Evolutionary conservation across 371 early-diverging fungal species (phyloP), one percentile per base, ranked within the genome.

Genomic region (Apophysomyces ossiformis): DNA sequence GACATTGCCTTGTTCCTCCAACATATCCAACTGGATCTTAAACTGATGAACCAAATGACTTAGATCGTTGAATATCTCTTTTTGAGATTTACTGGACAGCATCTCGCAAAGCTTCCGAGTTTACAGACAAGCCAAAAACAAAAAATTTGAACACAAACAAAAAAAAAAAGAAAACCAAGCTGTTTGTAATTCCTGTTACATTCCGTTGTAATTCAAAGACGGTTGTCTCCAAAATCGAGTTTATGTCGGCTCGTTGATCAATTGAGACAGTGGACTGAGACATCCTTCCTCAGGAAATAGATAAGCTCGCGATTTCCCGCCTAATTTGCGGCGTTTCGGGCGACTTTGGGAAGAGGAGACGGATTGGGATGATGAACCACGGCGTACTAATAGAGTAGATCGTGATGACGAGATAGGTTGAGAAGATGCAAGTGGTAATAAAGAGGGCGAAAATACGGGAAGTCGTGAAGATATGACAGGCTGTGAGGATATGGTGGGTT

Each of bases 321-420:
- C 54, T 21, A 50, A 21, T 50, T 50, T 50, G 21, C 54, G 54
- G 9, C 54, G 54, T 50, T 50, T 50, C 54, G 54, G 54, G 5
- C 54, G 54, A 11, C 21, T 50, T 11, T 50, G 54, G 9, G 54
- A 50, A 8, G 54, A 45, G 6, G 46, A 18, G 7, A 5, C 5
- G n/a, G 54, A 26, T 8, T 50, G 54, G n/a, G 54, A 50, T 21
- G 54, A 50, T 18, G 54, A 26, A 26, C 32, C 32, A 26, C 32
- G 32, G 32, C 32, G 32, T 26, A 2, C 32, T 26, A 26, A 26
- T 3, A 26, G 41, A 13, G 13, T 13, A 41, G 41, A 13, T 41
- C 13, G 41, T 11, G 41, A n/a, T 15, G 47, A 47, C n/a, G 16
- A 13, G 21, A 21, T 50, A 18, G 54, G 41, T 41, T 41, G 41